Conservation (phyloP, 2,329 filamentous ascomycete species). For the Venturia carpophila region DNA sequence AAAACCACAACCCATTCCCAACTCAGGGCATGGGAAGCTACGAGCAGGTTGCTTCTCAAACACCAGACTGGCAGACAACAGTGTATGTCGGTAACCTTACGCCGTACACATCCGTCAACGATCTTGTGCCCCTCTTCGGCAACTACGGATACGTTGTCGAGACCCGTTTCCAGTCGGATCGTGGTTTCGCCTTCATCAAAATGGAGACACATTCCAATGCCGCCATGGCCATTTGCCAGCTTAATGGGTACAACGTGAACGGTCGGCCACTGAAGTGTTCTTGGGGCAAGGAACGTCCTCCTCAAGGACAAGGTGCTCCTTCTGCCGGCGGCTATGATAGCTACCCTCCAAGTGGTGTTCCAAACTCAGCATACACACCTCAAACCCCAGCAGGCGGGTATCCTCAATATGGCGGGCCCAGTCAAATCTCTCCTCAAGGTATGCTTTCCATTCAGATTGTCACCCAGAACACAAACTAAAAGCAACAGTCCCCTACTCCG, state of each 20-base stretch:
- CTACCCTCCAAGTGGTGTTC: conserved; percentile 69
- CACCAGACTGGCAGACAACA: conserved; percentile 95
- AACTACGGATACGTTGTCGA: conserved; percentile 98
- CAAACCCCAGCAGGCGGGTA: conserved; percentile 62
- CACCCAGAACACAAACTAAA: conserved; percentile 25
- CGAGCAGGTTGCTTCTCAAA: conserved; percentile 93
- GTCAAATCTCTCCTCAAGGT: conserved; percentile 55
- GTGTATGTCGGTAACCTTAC: conserved; percentile 97
- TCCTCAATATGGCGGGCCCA: conserved; percentile 80
- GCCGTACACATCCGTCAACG: conserved; percentile 92
- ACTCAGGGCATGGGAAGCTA: conserved; percentile 95
- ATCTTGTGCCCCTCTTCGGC: conserved; percentile 95
- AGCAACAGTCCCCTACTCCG: conserved; percentile 46
- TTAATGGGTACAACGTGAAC: conserved; percentile 97
- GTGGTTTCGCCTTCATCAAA: conserved; percentile 97
- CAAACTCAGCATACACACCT: conserved; percentile 71
- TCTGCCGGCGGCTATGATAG: conserved; percentile 48
- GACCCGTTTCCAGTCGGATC: conserved; percentile 94
- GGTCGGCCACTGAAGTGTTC: conserved; percentile 96
- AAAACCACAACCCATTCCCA: conserved; percentile 77
- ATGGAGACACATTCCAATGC: conserved; percentile 99
- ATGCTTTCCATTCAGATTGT: conserved; percentile 31
- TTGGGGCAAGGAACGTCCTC: conserved; percentile 98
- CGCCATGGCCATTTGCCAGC: conserved; percentile 83
- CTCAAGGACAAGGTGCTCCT: conserved; percentile 34